Percentiles rank a stretch among this genome's conserved stretches.
These are phyloP conservation scores for Tritrichomonas foetus DNA, from an alignment of 208 protist genomes.

Conservation along the genomic window DNA sequence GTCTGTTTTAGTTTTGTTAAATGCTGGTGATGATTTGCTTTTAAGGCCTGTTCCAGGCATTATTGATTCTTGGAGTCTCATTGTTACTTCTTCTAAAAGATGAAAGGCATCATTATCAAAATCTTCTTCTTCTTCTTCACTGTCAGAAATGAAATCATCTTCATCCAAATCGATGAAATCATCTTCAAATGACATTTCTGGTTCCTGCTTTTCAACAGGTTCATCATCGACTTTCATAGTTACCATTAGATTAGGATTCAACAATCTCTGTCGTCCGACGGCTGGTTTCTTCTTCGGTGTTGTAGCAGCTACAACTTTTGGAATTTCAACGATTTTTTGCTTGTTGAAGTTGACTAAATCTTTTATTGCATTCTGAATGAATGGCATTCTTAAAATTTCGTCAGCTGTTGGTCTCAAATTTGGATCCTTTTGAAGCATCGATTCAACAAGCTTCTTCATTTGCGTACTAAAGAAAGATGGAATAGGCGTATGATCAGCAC, in stretches of 20 bases:
- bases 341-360: background rate
- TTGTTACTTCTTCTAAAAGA: too few species aligned
- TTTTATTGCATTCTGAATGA: background rate
- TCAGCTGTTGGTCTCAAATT: background rate
- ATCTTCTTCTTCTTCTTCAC: too few species aligned
- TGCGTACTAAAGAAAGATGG: background rate
- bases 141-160: too few species aligned
- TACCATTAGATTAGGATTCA: background rate
- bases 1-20: too few species aligned
- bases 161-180: constrained; percentile 24
- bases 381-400: background rate
- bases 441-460: background rate
- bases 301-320: background rate
- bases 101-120: too few species aligned
- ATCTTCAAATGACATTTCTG: background rate
- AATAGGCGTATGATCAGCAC: background rate
- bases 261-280: background rate
- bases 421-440: background rate
- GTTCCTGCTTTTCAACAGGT: too few species aligned
- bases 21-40: too few species aligned
- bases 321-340: background rate
- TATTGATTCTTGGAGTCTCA: too few species aligned
- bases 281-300: background rate
- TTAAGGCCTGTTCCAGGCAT: too few species aligned
- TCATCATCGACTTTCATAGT: too few species aligned